Conservation (phyloP, 306 rosid genomes). For the Rosa multiflora region DNA sequence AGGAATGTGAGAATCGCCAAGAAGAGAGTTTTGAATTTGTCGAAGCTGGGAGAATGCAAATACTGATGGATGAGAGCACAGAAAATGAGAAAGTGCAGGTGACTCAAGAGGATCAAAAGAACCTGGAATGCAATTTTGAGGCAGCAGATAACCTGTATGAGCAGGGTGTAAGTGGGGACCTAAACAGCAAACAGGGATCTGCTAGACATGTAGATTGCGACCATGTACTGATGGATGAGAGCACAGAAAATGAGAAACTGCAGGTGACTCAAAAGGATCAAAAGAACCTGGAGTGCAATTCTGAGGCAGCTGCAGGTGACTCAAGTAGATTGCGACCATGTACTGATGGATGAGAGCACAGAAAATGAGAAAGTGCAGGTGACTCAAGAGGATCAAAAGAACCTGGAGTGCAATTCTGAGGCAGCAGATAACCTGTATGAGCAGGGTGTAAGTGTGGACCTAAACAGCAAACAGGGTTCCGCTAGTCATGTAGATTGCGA, state of each 20-base stretch:
- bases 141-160: conserved; percentile 35
- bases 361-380: conserved; percentile 29
- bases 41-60: conserved; percentile 24
- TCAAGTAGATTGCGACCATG: conserved; percentile 30
- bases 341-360: conserved; percentile 23
- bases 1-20: conserved; percentile 39
- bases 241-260: conserved; percentile 29
- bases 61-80: conserved; percentile 24
- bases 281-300: conserved; percentile 28
- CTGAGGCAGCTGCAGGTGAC: conserved; percentile 38
- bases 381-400: conserved; percentile 32
- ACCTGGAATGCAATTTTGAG: conserved; percentile 31
- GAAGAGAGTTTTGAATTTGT: conserved; percentile 25
- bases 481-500: conserved; percentile 28
- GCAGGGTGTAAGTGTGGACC: conserved; percentile 42
- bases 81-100: conserved; percentile 29
- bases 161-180: conserved; percentile 42
- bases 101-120: conserved; percentile 32
- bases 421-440: conserved; percentile 35
- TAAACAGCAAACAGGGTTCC: conserved; percentile 29
- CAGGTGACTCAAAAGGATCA: conserved; percentile 34
- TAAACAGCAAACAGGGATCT: conserved; percentile 30
- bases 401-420: conserved; percentile 31
- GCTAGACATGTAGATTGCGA: conserved; percentile 23
- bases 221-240: conserved; percentile 15